These are phyloP conservation scores for Leccinum variicolor DNA, from an alignment of 768 basidiomycete species.

Conservation along the genomic window DNA sequence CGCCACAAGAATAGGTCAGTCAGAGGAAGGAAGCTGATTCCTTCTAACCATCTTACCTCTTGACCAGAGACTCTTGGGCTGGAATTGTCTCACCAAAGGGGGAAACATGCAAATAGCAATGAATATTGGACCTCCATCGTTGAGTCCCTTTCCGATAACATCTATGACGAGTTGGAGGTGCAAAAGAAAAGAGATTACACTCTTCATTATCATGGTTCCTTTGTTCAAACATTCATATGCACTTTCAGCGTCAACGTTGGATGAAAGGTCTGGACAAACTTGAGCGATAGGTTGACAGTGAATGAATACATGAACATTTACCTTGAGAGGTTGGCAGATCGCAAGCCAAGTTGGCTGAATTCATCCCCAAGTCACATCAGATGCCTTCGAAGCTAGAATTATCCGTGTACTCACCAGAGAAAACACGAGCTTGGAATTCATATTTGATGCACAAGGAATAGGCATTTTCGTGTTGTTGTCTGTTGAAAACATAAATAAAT, in stretches of 20 bases:
- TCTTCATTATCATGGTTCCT: constrained; percentile 7
- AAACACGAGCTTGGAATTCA: constrained; percentile 19
- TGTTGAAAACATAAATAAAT: background rate
- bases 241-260: background rate
- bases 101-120: constrained; percentile 20
- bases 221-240: constrained; percentile 12
- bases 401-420: constrained; percentile 4
- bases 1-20: background rate
- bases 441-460: constrained; percentile 22
- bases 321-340: constrained; percentile 25
- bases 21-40: background rate
- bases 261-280: constrained; percentile 3
- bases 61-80: constrained; percentile 14
- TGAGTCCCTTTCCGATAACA: constrained; percentile 16
- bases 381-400: background rate
- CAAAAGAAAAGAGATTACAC: constrained; percentile 17
- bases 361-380: background rate
- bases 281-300: background rate
- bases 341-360: constrained; percentile 12
- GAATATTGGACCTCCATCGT: constrained; percentile 18
- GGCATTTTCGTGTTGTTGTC: background rate
- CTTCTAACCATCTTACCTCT: constrained; percentile 13
- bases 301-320: background rate
- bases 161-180: constrained; percentile 20
- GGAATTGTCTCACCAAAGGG: background rate